These are phyloP conservation scores for Myxozyma nipponensis DNA, from an alignment of 805 yeast species.

Conservation along the genomic window DNA sequence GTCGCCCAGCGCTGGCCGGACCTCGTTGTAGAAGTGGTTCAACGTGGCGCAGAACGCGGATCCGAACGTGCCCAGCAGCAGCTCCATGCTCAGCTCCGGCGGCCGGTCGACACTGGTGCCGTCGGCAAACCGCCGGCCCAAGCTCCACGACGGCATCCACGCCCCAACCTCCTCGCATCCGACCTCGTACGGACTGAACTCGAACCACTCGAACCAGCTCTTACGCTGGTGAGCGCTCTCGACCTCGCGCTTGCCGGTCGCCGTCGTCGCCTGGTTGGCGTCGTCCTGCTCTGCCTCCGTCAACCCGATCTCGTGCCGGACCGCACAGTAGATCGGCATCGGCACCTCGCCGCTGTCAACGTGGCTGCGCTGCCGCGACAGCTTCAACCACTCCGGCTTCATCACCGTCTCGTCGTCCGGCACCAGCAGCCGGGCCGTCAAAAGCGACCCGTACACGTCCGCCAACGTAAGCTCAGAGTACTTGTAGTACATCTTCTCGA, in stretches of 20 bases:
- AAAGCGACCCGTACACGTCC: conserved; percentile 28
- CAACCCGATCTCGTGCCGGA: conserved; percentile 30
- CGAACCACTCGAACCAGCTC: conserved; percentile 31
- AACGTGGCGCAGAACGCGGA: conserved; percentile 32
- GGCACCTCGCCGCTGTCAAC: conserved; percentile 29
- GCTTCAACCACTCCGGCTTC: conserved; percentile 19
- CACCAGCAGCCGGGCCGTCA: conserved; percentile 26
- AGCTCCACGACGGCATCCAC: conserved; percentile 32
- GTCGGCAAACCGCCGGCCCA: conserved; percentile 25
- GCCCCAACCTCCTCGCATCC: conserved; percentile 31
- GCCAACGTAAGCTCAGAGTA: conserved; percentile 18
- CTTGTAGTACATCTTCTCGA: conserved; percentile 20
- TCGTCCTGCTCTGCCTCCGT: conserved; percentile 13
- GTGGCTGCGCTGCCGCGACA: conserved; percentile 24
- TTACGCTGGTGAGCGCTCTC: neutral
- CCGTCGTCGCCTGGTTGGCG: neutral
- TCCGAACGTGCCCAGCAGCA: conserved; percentile 30
- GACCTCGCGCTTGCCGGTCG: conserved; percentile 1
- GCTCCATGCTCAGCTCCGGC: conserved; percentile 27
- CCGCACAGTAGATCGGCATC: conserved; percentile 30
- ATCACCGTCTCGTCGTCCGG: conserved; percentile 21
- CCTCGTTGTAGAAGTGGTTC: conserved; percentile 28
- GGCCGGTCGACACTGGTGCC: conserved; percentile 23
- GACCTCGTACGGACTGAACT: conserved; percentile 30
- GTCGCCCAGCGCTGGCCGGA: conserved; percentile 24